Evolutionary conservation across 2,329 filamentous ascomycete species (phyloP), one percentile per base, ranked within the genome.

Genomic region (Botrytis pseudocinerea): DNA sequence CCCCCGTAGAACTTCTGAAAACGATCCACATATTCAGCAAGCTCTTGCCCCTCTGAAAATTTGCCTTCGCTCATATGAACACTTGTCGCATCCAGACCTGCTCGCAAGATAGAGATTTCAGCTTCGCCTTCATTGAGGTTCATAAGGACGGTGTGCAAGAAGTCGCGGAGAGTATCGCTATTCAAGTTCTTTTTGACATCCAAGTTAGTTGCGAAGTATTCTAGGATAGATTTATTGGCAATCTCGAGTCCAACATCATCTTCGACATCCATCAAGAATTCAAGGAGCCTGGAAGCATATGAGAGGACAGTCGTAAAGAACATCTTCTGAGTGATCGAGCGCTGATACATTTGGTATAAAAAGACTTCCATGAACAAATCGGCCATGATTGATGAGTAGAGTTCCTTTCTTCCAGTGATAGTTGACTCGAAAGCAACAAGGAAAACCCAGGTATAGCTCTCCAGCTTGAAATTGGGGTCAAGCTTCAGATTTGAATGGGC

Each of bases 371-470:
- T 81, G 35, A 83, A 77, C 73, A 85, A 79, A 54, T 85, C 83
- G 8, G 80, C 81, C 74, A 86, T 82, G 65, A 84, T 82, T 72
- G 84, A 79, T 2, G 81, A 80, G 69, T 82, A 83, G 51, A 80
- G 72, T 5, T 78, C 78, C 32, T 79, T 78, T 25, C 81, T 80
- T 60, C 81, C 81, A 60, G 80, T 79, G 35, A 86, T 80, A 20
- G 81, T 79, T 73, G 84, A 82, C 73, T 85, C 83, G 60, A 86
- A 84, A 1, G 82, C 79, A 22, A 84, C 82, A 10, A 85, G 79
- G 76, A 86, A 86, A 4, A 85, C 80, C 16, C 84, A 84, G 14
- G 83, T 82, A 1, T 79, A 74, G 74, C 80, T 78, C 74, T 82
- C 79, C 70, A 81, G 40, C 40, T 69, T 77, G 74, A 82, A 72